These are phyloP conservation scores for Miscanthus lutarioriparius DNA, from an alignment of 176 grass and related monocot species.

Conservation along the genomic window DNA sequence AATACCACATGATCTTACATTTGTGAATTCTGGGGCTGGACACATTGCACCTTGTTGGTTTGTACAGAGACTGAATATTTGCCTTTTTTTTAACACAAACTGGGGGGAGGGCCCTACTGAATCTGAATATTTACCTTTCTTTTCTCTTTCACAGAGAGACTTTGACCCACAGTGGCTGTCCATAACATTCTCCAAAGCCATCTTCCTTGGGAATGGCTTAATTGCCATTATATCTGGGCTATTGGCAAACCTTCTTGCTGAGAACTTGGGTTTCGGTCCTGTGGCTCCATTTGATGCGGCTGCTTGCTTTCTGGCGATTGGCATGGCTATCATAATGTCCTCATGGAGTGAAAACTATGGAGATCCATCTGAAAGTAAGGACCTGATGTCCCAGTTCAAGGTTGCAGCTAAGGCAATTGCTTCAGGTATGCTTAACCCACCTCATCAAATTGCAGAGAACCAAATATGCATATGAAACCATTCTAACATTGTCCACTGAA, in stretches of 20 bases:
- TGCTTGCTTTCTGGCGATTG: constrained; percentile 85
- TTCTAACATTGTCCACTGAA: constrained; percentile 15
- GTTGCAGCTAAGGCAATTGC: constrained; percentile 90
- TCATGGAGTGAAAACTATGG: constrained; percentile 96
- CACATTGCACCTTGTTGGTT: neutral
- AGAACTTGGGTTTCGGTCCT: constrained; percentile 88
- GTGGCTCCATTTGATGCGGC: constrained; percentile 96
- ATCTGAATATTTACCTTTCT: constrained; percentile 35
- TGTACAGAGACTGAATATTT: constrained; percentile 7
- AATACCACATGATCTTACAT: neutral
- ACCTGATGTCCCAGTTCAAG: constrained; percentile 85
- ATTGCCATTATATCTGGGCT: constrained; percentile 81
- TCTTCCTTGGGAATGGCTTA: constrained; percentile 94
- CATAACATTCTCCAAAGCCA: constrained; percentile 96
- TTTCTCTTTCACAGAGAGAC: constrained; percentile 57
- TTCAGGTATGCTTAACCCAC: constrained; percentile 59
- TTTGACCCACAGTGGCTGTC: constrained; percentile 95
- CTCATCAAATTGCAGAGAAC: neutral
- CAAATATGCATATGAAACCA: neutral
- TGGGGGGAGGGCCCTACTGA: neutral
- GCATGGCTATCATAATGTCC: constrained; percentile 86
- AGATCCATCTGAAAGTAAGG: constrained; percentile 82
- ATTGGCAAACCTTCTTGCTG: constrained; percentile 75
- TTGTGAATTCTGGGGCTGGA: neutral
- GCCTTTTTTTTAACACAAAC: constrained; percentile 10